Evolutionary conservation across 495 filamentous ascomycete species (phyloP), one percentile per base, ranked within the genome.

Genomic region (Talaromyces adpressus): DNA sequence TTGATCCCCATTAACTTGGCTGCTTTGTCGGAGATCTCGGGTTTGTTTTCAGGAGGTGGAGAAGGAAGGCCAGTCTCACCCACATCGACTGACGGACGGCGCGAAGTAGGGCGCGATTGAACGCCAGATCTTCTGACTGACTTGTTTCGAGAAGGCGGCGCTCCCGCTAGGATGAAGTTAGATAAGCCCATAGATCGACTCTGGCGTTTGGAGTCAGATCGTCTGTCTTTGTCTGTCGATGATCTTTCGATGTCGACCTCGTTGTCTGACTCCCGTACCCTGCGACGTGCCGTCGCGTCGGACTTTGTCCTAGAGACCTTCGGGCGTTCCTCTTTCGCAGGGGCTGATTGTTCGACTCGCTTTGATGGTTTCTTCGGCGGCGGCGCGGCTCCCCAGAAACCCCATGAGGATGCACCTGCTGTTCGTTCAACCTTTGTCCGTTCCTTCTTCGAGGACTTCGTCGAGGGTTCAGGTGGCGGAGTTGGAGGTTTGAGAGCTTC

Each of bases 1-100:
- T 71, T 70, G 20, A 81, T 74, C 32, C 84, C 85, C 82, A 87
- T 85, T 56, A 87, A 63, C 70, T 82, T 83, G 11, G 85, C 84
- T 52, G 83, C 85, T 71, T 88, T 89, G 36, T 77, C 77, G 30
- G 77, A 68, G 45, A 83, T 69, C 32, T 79, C 79, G 9, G 68
- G 71, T 52, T 73, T 69, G 12, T 81, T 81, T 27, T 86, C 84
- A 11, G 80, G 76, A 62, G 82, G 83, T 16, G 81, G 82, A 16
- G 82, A 81, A 34, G 81, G 78, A 62, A 85, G 75, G 18, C 73
- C 79, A 64, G 64, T 67, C 25, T 75, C 78, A 62, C 81, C 77
- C 16, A 75, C 70, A 65, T 85, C 84, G 29, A 84, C 69, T 5
- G 85, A 84, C 22, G 77, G 72, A 6, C 79, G 75, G 58, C 81